Percentiles rank a stretch among this genome's conserved stretches.
Conservation (phyloP, 2,329 filamentous ascomycete species). For the Aureobasidium namibiae region DNA sequence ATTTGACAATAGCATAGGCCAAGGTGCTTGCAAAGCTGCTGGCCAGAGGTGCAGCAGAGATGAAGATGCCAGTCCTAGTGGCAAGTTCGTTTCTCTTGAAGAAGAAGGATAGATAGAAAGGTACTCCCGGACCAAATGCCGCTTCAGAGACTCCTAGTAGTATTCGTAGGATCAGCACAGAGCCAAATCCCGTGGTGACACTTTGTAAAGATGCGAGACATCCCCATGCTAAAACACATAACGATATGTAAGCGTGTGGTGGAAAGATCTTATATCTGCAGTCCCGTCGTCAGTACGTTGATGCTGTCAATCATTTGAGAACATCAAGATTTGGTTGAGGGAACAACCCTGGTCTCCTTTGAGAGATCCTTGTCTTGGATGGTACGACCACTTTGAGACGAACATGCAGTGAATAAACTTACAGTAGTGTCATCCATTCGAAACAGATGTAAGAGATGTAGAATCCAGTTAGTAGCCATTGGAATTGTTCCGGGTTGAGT, state of each 20-base stretch:
- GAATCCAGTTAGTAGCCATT: constrained; percentile 55
- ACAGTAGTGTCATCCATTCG: constrained; percentile 59
- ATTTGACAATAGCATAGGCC: constrained; percentile 67
- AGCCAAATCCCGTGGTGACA: constrained; percentile 36
- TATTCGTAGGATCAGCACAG: constrained; percentile 54
- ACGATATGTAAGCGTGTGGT: constrained; percentile 52
- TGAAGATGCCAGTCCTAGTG: constrained; percentile 75
- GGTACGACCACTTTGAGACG: neutral
- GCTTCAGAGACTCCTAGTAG: constrained; percentile 51
- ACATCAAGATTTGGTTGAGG: neutral
- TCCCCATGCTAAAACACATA: constrained; percentile 71
- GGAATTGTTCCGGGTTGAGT: constrained; percentile 49
- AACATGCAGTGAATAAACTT: constrained; percentile 7
- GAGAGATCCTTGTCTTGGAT: neutral
- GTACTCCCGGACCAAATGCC: constrained; percentile 55
- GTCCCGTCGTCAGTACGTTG: neutral
- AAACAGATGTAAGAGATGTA: constrained; percentile 58
- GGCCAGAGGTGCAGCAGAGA: constrained; percentile 61
- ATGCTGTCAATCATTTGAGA: no score
- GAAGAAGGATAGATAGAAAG: constrained; percentile 58
- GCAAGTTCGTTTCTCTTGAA: constrained; percentile 65
- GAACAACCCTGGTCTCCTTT: neutral
- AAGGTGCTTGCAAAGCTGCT: constrained; percentile 66
- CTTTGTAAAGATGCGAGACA: constrained; percentile 65
- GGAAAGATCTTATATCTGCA: constrained; percentile 48